phyloP scores from a whole-genome alignment of 345 rosid species.

The Hirschfeldia incana region DNA sequence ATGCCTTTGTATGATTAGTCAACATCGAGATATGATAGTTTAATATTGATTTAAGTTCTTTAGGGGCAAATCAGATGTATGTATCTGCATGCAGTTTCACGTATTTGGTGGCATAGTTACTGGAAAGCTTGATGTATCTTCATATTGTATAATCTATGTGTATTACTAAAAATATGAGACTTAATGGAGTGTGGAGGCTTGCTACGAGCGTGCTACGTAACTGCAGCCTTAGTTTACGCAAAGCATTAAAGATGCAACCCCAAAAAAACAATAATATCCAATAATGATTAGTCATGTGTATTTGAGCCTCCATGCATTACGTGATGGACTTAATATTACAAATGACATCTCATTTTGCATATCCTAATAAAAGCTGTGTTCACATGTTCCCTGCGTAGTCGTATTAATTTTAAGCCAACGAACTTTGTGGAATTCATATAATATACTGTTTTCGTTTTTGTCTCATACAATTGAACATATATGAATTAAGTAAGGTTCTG shows the following conservation, averaged over 20 bases:
- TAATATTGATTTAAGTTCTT: background rate
- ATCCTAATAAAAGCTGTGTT: conserved; percentile 33
- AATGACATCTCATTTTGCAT: conserved; percentile 35
- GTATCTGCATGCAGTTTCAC: conserved; percentile 36
- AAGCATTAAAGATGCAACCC: background rate
- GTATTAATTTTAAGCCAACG: conserved; percentile 30
- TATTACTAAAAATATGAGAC: conserved; percentile 7
- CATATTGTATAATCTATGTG: conserved; percentile 16
- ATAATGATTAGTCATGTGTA: conserved; percentile 38
- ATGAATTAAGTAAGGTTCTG: background rate
- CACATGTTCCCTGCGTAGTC: conserved; percentile 32
- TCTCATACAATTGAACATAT: background rate
- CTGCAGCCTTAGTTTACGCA: conserved; percentile 33
- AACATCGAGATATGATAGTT: conserved; percentile 12
- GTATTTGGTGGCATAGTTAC: conserved; percentile 38
- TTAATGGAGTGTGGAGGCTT: conserved; percentile 27
- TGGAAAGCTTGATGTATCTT: conserved; percentile 22
- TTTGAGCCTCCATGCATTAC: conserved; percentile 12
- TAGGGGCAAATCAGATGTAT: conserved; percentile 7
- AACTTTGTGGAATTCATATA: conserved; percentile 32
- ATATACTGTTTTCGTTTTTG: conserved; percentile 23
- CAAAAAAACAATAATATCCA: conserved; percentile 30
- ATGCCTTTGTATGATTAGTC: conserved; percentile 8
- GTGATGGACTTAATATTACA: conserved; percentile 29
- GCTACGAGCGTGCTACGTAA: conserved; percentile 34